phyloP scores from a whole-genome alignment of 2,329 filamentous ascomycete genomes.

The Monosporascus ibericus region DNA sequence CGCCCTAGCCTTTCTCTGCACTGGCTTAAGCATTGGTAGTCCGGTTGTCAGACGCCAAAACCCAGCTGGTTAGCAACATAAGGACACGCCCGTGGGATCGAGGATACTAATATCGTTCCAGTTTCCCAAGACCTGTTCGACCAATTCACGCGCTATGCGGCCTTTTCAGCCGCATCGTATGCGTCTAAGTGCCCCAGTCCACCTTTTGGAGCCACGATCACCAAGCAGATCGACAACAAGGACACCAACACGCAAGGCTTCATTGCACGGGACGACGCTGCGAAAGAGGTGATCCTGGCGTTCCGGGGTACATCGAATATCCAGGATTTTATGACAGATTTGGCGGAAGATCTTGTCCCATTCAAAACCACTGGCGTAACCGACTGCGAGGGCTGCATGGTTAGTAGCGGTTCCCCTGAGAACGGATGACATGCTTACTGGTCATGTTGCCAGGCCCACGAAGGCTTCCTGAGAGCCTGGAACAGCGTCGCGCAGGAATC shows the following conservation, averaged over 20 bases:
- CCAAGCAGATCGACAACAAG: neutral
- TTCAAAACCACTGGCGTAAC: too few species aligned
- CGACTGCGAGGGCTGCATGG: neutral
- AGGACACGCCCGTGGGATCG: too few species aligned
- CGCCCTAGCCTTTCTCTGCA: too few species aligned
- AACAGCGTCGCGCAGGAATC: neutral
- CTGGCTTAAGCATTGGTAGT: too few species aligned
- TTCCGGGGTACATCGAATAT: conserved; percentile 3
- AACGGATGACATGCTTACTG: neutral
- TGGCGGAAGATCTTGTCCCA: neutral
- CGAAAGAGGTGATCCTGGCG: conserved; percentile 4
- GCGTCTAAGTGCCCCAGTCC: too few species aligned
- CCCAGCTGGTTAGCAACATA: too few species aligned
- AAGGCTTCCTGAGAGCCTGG: neutral
- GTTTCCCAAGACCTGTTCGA: too few species aligned
- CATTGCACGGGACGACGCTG: conserved; percentile 5
- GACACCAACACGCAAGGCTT: conserved; percentile 2
- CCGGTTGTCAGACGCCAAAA: too few species aligned
- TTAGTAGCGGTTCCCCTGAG: neutral
- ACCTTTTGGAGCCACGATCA: too few species aligned
- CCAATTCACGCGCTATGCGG: too few species aligned
- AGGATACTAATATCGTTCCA: too few species aligned
- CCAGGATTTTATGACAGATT: conserved; percentile 2
- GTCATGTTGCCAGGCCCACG: neutral
- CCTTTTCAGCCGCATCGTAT: too few species aligned